Percentiles rank a stretch among this genome's conserved stretches.
Evolutionary conservation across 257 asterid genomes (phyloP).

Genomic region (Solanum bukasovii): DNA sequence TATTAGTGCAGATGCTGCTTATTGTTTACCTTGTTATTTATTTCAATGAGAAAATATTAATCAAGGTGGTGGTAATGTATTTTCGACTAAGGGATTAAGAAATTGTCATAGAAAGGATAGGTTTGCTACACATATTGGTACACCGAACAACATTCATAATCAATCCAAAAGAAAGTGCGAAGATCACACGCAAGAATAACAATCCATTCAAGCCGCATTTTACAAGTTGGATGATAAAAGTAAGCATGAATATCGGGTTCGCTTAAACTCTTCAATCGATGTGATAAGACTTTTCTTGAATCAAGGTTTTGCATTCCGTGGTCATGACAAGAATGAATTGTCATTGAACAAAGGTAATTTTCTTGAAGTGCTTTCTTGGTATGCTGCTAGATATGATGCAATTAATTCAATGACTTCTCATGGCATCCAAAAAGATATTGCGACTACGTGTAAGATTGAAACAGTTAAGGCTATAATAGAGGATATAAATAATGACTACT

Average conservation of each 20-base stretch:
- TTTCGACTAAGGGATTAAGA: background rate
- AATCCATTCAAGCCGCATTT: background rate
- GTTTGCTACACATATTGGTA: background rate
- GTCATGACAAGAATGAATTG: background rate
- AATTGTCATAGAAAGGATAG: no score
- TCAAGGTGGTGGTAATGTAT: background rate
- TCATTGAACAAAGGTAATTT: background rate
- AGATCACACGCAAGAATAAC: no score
- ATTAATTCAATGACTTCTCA: background rate
- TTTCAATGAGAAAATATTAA: no score
- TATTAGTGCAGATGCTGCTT: no score
- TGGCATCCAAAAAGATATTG: background rate
- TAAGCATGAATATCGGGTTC: no score
- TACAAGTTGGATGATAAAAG: background rate
- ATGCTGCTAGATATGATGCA: background rate
- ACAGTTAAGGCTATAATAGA: background rate
- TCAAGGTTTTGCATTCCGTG: no score
- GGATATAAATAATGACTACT: background rate
- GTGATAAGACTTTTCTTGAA: background rate
- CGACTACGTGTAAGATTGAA: background rate
- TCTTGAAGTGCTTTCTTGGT: background rate
- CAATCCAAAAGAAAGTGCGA: background rate
- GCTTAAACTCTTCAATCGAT: background rate
- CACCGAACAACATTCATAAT: background rate
- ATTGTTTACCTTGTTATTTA: background rate